Conservation (phyloP, 768 basidiomycete species). For the Podaxis mareebaensis region DNA sequence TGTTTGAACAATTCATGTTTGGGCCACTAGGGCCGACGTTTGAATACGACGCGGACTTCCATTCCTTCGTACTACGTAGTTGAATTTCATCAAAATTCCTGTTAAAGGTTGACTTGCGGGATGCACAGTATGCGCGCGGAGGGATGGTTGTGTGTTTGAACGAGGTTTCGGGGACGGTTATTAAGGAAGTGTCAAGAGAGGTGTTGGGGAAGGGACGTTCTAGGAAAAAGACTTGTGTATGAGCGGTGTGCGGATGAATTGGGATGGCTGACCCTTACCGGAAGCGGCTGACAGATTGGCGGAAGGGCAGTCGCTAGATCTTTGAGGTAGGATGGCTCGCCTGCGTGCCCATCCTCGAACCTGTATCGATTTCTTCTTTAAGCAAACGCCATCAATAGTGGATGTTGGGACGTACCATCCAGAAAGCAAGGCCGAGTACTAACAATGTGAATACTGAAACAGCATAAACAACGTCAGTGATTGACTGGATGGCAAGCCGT, state of each 20-base stretch:
- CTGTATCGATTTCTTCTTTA: too few relatives aligned
- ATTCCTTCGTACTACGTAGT: background rate
- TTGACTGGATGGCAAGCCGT: too few relatives aligned
- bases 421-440: too few relatives aligned
- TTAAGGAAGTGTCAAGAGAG: conserved; percentile 26
- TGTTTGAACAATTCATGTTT: background rate
- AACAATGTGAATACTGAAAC: too few relatives aligned
- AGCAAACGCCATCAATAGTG: too few relatives aligned
- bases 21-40: background rate
- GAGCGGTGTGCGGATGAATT: background rate
- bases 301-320: too few relatives aligned
- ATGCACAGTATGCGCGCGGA: background rate
- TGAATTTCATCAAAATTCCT: background rate
- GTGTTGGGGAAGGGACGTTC: conserved; percentile 23
- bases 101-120: background rate
- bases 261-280: too few relatives aligned
- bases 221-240: conserved; percentile 23
- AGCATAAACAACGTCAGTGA: too few relatives aligned
- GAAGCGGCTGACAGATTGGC: too few relatives aligned
- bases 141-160: conserved; percentile 19
- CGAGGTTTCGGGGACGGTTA: conserved; percentile 21
- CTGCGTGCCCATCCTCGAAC: too few relatives aligned
- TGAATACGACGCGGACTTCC: background rate
- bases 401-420: too few relatives aligned
- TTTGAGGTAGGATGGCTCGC: too few relatives aligned